Conservation (phyloP, 148 eudicot species). For the Drosera capensis region DNA sequence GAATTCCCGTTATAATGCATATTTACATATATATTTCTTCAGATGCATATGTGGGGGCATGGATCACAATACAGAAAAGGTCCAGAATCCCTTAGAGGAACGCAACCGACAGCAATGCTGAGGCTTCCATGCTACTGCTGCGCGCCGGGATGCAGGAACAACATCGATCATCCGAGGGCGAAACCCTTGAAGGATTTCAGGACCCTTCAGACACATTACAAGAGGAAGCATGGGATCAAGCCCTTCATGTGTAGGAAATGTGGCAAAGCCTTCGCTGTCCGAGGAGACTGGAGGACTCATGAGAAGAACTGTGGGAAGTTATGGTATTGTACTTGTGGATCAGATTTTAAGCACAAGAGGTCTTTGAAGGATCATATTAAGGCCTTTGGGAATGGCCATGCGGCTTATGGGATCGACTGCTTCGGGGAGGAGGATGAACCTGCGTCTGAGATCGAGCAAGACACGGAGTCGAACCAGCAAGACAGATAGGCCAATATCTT, state of each 20-base stretch:
- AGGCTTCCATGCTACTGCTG: slow-evolving; percentile 6
- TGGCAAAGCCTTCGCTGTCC: slow-evolving; percentile 2
- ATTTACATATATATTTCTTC: neutral
- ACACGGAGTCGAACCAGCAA: neutral
- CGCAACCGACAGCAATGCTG: slow-evolving; percentile 5
- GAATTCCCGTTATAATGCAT: neutral
- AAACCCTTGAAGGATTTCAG: slow-evolving; percentile 3
- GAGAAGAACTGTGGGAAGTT: slow-evolving; percentile 4
- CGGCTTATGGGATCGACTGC: slow-evolving; percentile 3
- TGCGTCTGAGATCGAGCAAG: slow-evolving; percentile 4
- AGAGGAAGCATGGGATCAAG: slow-evolving; percentile 5
- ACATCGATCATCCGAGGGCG: slow-evolving; percentile 6
- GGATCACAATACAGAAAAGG: slow-evolving; percentile 8
- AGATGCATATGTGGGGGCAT: slow-evolving; percentile 9
- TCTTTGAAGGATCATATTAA: slow-evolving; percentile 4
- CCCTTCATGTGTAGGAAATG: slow-evolving; percentile 4
- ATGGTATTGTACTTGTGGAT: slow-evolving; percentile 5
- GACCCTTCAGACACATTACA: slow-evolving; percentile 4
- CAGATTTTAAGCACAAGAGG: slow-evolving; percentile 4
- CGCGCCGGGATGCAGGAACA: slow-evolving; percentile 5
- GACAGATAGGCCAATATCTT: neutral
- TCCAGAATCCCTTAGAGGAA: slow-evolving; percentile 2
- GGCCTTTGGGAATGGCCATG: slow-evolving; percentile 4
- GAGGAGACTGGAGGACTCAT: slow-evolving; percentile 5
- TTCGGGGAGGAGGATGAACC: slow-evolving; percentile 3